Evolutionary conservation across 2,329 filamentous ascomycete species (phyloP).

Genomic region (Xylaria polymorpha): DNA sequence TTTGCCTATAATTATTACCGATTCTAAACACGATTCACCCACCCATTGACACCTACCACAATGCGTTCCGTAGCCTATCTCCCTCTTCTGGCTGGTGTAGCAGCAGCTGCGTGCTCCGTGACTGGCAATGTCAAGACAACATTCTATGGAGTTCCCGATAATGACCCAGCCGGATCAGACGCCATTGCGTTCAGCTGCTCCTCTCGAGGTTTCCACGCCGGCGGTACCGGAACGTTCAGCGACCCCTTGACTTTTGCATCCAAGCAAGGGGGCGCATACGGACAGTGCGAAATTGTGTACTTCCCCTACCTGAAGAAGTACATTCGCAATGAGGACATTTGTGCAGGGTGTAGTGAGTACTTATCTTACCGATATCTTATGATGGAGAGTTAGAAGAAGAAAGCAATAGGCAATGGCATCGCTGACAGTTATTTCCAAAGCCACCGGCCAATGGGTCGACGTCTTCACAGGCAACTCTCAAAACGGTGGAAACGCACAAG

Average conservation of each 20-base stretch:
- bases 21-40: neutral
- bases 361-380: neutral
- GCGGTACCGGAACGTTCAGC: slow-evolving; percentile 56
- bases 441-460: slow-evolving; percentile 50
- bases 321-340: slow-evolving; percentile 49
- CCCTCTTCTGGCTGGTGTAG: slow-evolving; percentile 27
- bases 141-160: slow-evolving; percentile 57
- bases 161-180: slow-evolving; percentile 51
- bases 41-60: neutral
- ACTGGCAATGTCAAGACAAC: slow-evolving; percentile 49
- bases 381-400: slow-evolving; percentile 9
- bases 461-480: slow-evolving; percentile 54
- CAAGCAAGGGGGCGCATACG: slow-evolving; percentile 53
- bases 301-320: slow-evolving; percentile 59
- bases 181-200: slow-evolving; percentile 53
- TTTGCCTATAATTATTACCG: neutral
- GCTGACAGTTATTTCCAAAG: slow-evolving; percentile 23
- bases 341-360: slow-evolving; percentile 43
- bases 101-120: slow-evolving; percentile 42
- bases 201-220: slow-evolving; percentile 51
- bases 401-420: slow-evolving; percentile 1
- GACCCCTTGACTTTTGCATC: slow-evolving; percentile 59
- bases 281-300: slow-evolving; percentile 58
- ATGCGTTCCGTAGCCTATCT: slow-evolving; percentile 29
- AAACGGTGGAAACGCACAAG: slow-evolving; percentile 50